Conservation (phyloP, 108 stramenopile genomes). For the Nitzschia putrida region DNA sequence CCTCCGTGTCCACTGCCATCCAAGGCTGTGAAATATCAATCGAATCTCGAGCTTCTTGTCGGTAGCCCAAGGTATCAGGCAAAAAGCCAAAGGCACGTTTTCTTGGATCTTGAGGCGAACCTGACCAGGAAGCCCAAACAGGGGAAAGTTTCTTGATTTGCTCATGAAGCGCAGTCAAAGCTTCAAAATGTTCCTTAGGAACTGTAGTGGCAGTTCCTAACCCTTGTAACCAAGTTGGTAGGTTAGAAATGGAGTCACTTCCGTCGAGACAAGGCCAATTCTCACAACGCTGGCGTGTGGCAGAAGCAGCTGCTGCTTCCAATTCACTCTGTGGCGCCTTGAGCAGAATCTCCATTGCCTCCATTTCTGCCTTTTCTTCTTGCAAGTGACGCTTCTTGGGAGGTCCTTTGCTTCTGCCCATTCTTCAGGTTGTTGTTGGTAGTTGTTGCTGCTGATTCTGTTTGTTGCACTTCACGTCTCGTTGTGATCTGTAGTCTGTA, state of each 20-base stretch:
- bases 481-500: no score
- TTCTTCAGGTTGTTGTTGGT: background rate
- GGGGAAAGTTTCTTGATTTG: slow-evolving; percentile 27
- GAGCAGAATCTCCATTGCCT: slow-evolving; percentile 24
- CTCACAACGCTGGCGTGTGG: slow-evolving; percentile 22
- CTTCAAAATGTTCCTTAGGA: slow-evolving; percentile 17
- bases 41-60: slow-evolving; percentile 19
- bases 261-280: slow-evolving; percentile 21
- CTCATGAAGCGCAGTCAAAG: slow-evolving; percentile 30
- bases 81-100: slow-evolving; percentile 48
- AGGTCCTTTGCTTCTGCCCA: slow-evolving; percentile 17
- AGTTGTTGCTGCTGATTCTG: no score
- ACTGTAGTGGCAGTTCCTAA: slow-evolving; percentile 17
- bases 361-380: slow-evolving; percentile 12
- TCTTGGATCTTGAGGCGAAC: slow-evolving; percentile 30
- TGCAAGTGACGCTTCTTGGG: slow-evolving; percentile 19
- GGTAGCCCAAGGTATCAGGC: slow-evolving; percentile 39
- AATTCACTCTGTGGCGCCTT: slow-evolving; percentile 20
- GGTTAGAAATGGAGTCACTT: background rate
- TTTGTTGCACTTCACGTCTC: no score
- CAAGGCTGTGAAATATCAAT: slow-evolving; percentile 44
- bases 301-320: slow-evolving; percentile 34
- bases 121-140: slow-evolving; percentile 42
- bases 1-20: background rate
- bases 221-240: slow-evolving; percentile 29